Conservation (phyloP, 257 asterid genomes). For the Solanum etuberosum region DNA sequence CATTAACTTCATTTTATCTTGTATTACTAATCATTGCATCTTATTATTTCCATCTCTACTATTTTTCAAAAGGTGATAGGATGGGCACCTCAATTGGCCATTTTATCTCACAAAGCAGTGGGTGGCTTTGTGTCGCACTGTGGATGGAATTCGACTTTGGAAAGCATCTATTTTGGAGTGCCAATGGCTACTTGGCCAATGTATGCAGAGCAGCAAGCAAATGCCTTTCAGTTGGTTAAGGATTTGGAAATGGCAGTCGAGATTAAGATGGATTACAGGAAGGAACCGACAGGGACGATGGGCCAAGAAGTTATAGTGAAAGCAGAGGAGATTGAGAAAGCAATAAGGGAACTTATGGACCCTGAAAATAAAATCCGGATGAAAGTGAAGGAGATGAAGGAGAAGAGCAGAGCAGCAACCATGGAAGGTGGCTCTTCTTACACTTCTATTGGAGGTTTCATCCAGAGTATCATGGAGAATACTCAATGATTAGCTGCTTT, state of each 20-base stretch:
- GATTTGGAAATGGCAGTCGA: slow-evolving; percentile 8
- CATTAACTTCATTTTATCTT: neutral
- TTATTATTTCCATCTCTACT: neutral
- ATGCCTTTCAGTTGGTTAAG: slow-evolving; percentile 1
- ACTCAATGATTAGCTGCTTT: neutral
- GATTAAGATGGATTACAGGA: slow-evolving; percentile 3
- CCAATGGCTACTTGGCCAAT: slow-evolving; percentile 16
- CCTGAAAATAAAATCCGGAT: neutral
- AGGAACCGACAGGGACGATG: neutral
- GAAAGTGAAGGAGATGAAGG: neutral
- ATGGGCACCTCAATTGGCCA: slow-evolving; percentile 21
- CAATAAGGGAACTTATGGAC: slow-evolving; percentile 1
- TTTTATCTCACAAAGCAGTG: slow-evolving; percentile 18
- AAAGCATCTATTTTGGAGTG: slow-evolving; percentile 19
- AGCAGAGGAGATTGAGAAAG: slow-evolving; percentile 1
- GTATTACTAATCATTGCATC: neutral
- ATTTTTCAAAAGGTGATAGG: slow-evolving; percentile 4
- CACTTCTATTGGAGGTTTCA: neutral
- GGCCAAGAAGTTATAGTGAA: neutral
- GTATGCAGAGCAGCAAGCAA: slow-evolving; percentile 4
- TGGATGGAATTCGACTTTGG: slow-evolving; percentile 23
- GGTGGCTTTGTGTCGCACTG: slow-evolving; percentile 33
- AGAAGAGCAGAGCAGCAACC: neutral
- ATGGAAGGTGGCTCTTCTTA: slow-evolving; percentile 8
- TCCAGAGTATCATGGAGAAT: neutral